phyloP scores from a whole-genome alignment of 306 rosid species.

The Betula pendula region DNA sequence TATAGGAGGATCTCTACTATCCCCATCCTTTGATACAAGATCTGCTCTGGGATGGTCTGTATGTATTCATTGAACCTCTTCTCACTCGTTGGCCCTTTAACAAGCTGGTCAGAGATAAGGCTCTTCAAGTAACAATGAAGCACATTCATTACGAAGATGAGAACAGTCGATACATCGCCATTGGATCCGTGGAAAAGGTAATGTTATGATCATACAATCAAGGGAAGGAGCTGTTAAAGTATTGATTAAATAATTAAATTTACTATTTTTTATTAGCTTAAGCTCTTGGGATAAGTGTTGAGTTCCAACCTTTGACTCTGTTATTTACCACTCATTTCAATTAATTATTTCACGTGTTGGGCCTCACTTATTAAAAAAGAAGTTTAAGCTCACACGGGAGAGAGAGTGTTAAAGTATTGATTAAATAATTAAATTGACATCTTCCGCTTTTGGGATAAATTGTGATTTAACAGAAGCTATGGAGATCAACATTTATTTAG shows the following conservation, averaged over 20 bases:
- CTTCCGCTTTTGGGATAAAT: too few species aligned
- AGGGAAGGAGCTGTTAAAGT: neutral
- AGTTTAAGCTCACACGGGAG: too few species aligned
- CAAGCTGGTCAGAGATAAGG: conserved; percentile 50
- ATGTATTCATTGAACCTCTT: conserved; percentile 54
- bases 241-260: too few species aligned
- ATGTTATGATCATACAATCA: neutral
- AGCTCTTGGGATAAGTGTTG: too few species aligned
- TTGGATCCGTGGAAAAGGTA: conserved; percentile 68
- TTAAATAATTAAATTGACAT: too few species aligned
- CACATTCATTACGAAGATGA: conserved; percentile 81
- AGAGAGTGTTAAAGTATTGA: too few species aligned
- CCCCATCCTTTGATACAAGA: conserved; percentile 66
- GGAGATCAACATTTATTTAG: neutral
- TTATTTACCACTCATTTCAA: too few species aligned
- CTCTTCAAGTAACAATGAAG: conserved; percentile 66
- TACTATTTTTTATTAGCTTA: too few species aligned
- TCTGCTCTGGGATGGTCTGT: conserved; percentile 66
- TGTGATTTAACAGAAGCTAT: too few species aligned
- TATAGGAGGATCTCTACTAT: conserved; percentile 64
- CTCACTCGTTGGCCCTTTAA: conserved; percentile 75
- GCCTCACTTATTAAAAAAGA: too few species aligned
- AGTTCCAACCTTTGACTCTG: too few species aligned
- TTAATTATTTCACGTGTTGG: too few species aligned
- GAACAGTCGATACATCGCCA: conserved; percentile 61